A percentile compares a stretch with the other conserved stretches of the same genome.
Evolutionary conservation across 495 filamentous ascomycete genomes (phyloP).

Genomic region (Tuber magnatum): DNA sequence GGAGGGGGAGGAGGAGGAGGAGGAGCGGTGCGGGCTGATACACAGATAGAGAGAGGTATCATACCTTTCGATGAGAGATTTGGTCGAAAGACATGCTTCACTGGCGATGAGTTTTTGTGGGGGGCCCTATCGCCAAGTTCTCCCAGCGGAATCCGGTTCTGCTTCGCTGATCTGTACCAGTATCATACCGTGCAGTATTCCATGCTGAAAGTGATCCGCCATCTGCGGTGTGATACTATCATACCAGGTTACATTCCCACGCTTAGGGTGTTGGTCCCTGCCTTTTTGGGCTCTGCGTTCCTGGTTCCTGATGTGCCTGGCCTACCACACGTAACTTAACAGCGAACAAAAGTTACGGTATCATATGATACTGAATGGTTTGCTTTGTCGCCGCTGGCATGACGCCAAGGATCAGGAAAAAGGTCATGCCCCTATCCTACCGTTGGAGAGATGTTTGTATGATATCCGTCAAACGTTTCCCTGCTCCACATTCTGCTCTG

Average conservation of each 20-base stretch:
- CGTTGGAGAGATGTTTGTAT: neutral
- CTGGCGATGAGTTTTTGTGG: no score
- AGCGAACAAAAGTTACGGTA: neutral
- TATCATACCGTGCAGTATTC: no score
- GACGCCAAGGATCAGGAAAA: conserved; percentile 10
- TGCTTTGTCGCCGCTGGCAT: neutral
- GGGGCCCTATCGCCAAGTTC: no score
- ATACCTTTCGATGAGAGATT: no score
- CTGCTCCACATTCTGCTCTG: neutral
- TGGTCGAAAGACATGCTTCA: no score
- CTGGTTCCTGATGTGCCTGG: conserved; percentile 3
- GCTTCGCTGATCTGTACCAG: neutral
- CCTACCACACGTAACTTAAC: no score
- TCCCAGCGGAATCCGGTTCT: neutral
- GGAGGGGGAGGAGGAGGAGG: no score
- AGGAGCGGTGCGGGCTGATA: no score
- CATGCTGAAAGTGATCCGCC: neutral
- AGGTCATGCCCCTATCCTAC: neutral
- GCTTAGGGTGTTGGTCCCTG: neutral
- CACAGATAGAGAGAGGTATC: no score
- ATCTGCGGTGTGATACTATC: no score
- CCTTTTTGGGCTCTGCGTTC: neutral
- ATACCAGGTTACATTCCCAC: neutral
- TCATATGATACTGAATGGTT: neutral
- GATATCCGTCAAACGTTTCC: neutral